Base-by-base conservation (phyloP, 2,329 filamentous ascomycete species). In the Fusarium ambrosium region DNA sequence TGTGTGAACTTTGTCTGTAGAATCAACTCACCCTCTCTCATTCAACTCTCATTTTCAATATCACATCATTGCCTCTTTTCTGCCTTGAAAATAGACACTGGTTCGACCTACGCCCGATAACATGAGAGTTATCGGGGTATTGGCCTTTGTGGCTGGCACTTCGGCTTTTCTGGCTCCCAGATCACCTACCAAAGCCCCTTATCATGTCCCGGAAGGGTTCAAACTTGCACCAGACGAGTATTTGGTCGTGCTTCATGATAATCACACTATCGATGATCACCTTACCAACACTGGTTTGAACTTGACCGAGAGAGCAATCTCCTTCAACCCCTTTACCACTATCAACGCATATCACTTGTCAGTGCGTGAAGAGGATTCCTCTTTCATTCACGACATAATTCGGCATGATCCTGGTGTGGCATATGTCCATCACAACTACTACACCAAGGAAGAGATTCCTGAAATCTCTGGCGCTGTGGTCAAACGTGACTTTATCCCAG, bases 71-170 rank as follows among this genome's bases (percentile, higher is more conserved):
- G 1, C 3, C 14, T 29, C n/a, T n/a, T 18, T 4, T 1, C n/a
- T 39, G 14, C 22, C 14, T 1, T 41, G 3, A 41, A n/a, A 32
- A 39, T 14, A 2, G 22, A 20, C 37, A 11, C 8, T n/a, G 3
- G 11, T 20, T 20, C 37, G 11, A 4, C 16, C 20, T n/a, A 43
- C 13, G 6, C 36, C 58, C 36, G 37, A 22, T 60, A 60, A 32
- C 24, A 43, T 60, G 58, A 60, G 11, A 60, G 36, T 43, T 41
- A 60, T 43, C 58, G 13, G 37, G 58, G 58, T 27, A n/a, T 43
- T 60, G 4, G 37, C 37, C 24, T 3, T 43, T 16, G 58, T 14
- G 37, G n/a, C 37, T 5, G 24, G 58, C 18, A 37, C 58, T 2
- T 60, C 36, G 24, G 37, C 37, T 2, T 32, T 60, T 7, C 58